Conservation (phyloP, 257 asterid species). For the Solanum ahanhuiri region DNA sequence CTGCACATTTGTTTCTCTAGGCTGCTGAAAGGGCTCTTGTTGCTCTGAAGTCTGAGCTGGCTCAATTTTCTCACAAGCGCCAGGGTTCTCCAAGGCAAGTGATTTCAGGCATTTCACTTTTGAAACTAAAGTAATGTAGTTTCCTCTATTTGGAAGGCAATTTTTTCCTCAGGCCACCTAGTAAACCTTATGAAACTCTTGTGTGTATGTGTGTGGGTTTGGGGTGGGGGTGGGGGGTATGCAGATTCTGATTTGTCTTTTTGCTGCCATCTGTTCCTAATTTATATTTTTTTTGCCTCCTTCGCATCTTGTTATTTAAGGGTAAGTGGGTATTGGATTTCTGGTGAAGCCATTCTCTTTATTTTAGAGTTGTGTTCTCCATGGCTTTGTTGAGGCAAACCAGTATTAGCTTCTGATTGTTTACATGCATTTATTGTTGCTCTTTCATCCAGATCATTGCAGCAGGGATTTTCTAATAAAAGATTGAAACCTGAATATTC, state of each 20-base stretch:
- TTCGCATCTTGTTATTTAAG: not conserved
- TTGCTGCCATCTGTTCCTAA: not conserved
- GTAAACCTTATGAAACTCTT: not conserved
- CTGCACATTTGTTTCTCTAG: constrained; percentile 21
- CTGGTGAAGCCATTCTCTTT: not conserved
- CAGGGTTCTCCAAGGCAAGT: constrained; percentile 84
- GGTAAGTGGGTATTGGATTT: not conserved
- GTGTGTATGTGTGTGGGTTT: not conserved
- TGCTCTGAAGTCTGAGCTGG: constrained; percentile 52
- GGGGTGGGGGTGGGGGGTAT: not conserved
- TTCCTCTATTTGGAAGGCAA: not conserved
- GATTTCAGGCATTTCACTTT: constrained; percentile 7
- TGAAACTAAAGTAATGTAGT: not conserved
- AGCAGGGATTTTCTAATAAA: constrained; percentile 59
- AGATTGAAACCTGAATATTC: constrained; percentile 58
- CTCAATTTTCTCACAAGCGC: constrained; percentile 52
- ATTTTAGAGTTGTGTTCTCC: not conserved
- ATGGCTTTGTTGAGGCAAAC: not conserved
- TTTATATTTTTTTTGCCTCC: not conserved
- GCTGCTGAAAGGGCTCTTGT: constrained; percentile 94
- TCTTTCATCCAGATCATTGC: constrained; percentile 48
- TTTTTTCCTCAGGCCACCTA: not conserved
- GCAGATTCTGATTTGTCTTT: not conserved
- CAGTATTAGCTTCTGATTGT: not conserved
- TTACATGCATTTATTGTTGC: not conserved